Conservation (phyloP, 2,329 filamentous ascomycete species). For the Aspergillus transmontanensis region DNA sequence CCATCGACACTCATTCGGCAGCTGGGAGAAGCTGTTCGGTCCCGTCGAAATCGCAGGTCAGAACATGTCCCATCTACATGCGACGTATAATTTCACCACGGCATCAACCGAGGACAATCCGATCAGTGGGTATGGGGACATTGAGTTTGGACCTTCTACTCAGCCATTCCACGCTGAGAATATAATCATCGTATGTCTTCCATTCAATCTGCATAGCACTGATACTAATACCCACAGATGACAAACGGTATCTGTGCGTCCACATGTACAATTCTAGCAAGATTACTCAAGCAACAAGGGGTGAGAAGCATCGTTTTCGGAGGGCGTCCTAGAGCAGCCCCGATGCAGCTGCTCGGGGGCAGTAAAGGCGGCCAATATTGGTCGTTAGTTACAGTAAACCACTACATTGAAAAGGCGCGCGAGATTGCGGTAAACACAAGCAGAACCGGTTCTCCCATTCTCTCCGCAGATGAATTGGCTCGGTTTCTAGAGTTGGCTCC, state of each 20-base stretch:
- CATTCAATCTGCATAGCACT: no score
- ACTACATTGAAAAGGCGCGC: background rate
- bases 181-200: slow-evolving; percentile 32
- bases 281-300: slow-evolving; percentile 56
- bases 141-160: slow-evolving; percentile 18
- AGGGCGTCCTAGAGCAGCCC: slow-evolving; percentile 56
- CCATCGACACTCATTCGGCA: slow-evolving; percentile 38
- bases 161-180: slow-evolving; percentile 36
- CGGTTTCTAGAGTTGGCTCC: background rate
- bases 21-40: slow-evolving; percentile 49
- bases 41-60: slow-evolving; percentile 29
- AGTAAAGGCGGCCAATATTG: slow-evolving; percentile 54
- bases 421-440: background rate
- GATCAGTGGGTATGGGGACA: slow-evolving; percentile 29
- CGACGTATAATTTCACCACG: slow-evolving; percentile 30
- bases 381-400: background rate
- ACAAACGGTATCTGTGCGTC: slow-evolving; percentile 62
- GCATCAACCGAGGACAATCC: slow-evolving; percentile 22
- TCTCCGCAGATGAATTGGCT: slow-evolving; percentile 4
- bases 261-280: slow-evolving; percentile 61
- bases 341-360: slow-evolving; percentile 68
- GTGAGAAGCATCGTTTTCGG: slow-evolving; percentile 63
- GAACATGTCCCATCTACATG: slow-evolving; percentile 26
- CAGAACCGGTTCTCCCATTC: slow-evolving; percentile 9
- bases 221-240: slow-evolving; percentile 32